Percentiles rank a stretch among this genome's conserved stretches.
Evolutionary conservation across 345 rosid genomes (phyloP).

Genomic region (Capsella bursapastoris): DNA sequence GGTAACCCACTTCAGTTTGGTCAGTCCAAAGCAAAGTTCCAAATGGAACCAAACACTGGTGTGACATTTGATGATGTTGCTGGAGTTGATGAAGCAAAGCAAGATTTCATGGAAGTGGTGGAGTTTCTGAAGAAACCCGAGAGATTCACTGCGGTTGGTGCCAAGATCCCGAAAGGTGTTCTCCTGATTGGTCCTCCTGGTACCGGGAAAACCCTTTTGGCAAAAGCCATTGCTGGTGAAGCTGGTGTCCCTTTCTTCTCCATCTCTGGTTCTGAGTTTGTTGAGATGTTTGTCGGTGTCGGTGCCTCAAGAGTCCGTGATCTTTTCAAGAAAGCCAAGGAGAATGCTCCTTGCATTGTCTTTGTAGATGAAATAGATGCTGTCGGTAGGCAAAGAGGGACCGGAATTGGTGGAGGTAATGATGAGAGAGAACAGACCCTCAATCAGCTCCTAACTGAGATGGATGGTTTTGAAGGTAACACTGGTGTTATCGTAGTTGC

Average conservation of each 20-base stretch:
- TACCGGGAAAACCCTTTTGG: conserved; percentile 98
- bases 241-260: conserved; percentile 98
- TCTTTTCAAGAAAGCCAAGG: conserved; percentile 94
- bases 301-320: conserved; percentile 97
- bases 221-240: conserved; percentile 99
- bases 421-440: conserved; percentile 99
- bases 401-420: conserved; percentile 97
- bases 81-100: conserved; percentile 99
- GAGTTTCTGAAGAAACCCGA: conserved; percentile 98
- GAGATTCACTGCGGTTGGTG: conserved; percentile 97
- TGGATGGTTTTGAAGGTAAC: conserved; percentile 99
- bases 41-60: conserved; percentile 98
- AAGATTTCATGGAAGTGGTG: conserved; percentile 98
- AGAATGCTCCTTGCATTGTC: conserved; percentile 96
- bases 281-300: conserved; percentile 98
- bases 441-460: conserved; percentile 93
- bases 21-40: conserved; percentile 97
- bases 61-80: conserved; percentile 99
- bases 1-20: conserved; percentile 89
- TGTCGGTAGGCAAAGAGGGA: conserved; percentile 95
- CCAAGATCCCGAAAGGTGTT: conserved; percentile 96
- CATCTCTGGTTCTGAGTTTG: conserved; percentile 96
- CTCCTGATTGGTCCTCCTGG: conserved; percentile 99
- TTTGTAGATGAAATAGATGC: conserved; percentile 98
- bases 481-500: conserved; percentile 92